Evolutionary conservation across 2,329 filamentous ascomycete species (phyloP).

Genomic region (Claviceps pazoutovae): DNA sequence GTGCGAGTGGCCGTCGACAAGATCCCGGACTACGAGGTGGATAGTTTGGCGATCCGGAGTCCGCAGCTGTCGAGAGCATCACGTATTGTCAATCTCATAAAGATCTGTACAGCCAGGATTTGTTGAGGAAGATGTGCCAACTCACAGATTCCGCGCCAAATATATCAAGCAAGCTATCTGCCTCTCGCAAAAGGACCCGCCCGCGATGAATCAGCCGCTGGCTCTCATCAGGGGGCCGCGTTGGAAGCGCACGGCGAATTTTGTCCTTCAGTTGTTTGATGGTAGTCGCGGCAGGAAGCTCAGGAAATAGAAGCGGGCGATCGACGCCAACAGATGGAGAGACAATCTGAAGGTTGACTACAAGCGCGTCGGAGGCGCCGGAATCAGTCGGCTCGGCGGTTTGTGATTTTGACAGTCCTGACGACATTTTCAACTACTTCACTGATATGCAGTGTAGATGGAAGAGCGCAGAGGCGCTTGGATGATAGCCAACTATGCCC

Average conservation of each 20-base stretch:
- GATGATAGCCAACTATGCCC: neutral
- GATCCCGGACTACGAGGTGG: conserved; percentile 37
- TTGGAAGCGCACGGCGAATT: conserved; percentile 37
- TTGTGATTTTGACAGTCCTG: conserved; percentile 17
- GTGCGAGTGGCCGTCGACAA: conserved; percentile 16
- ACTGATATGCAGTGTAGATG: neutral
- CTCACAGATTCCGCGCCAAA: conserved; percentile 42
- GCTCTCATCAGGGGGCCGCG: conserved; percentile 37
- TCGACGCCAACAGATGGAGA: conserved; percentile 43
- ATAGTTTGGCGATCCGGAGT: conserved; percentile 35
- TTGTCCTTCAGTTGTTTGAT: conserved; percentile 43
- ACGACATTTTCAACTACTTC: conserved; percentile 23
- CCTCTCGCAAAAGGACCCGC: conserved; percentile 38
- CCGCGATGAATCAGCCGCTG: conserved; percentile 49
- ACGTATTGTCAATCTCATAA: conserved; percentile 5
- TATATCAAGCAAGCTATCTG: conserved; percentile 40
- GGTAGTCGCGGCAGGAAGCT: conserved; percentile 35
- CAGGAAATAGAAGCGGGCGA: conserved; percentile 34
- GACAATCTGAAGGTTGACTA: conserved; percentile 42
- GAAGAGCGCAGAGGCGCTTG: neutral
- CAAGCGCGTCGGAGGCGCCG: conserved; percentile 19
- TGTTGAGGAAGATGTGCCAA: neutral
- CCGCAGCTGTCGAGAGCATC: conserved; percentile 22
- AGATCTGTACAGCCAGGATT: neutral
- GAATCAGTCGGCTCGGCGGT: conserved; percentile 10